Evolutionary conservation across 345 rosid species (phyloP).

Genomic region (Populus euphratica): DNA sequence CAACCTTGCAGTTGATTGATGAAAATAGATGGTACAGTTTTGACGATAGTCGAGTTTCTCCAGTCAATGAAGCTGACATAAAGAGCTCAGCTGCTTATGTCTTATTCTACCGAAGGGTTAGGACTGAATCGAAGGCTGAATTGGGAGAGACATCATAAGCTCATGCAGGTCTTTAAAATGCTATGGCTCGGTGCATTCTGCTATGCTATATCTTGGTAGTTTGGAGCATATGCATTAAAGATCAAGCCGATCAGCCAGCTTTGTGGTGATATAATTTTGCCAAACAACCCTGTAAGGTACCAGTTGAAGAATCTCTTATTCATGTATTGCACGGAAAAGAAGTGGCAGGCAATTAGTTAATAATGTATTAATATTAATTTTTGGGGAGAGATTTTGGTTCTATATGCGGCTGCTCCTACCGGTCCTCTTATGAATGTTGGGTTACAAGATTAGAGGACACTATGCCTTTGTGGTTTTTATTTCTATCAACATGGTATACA

Average conservation of each 20-base stretch:
- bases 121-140: constrained; percentile 22
- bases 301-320: not conserved
- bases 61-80: constrained; percentile 57
- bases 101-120: constrained; percentile 74
- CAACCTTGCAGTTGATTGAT: constrained; percentile 63
- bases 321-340: not conserved
- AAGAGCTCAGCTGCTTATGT: constrained; percentile 84
- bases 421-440: not conserved
- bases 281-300: not conserved
- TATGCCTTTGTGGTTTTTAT: not conserved
- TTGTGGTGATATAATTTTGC: not conserved
- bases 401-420: not conserved
- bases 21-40: constrained; percentile 91
- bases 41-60: constrained; percentile 75
- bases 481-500: not conserved
- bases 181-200: not conserved
- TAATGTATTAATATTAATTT: not conserved
- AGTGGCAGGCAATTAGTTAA: not conserved
- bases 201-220: not conserved
- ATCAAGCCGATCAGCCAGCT: not conserved
- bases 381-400: not conserved
- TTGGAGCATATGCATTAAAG: not conserved
- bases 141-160: constrained; percentile 34
- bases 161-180: constrained; percentile 20
- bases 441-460: not conserved